Base-by-base conservation (phyloP, 2,329 filamentous ascomycete species). In the Didymella arachidicola region DNA sequence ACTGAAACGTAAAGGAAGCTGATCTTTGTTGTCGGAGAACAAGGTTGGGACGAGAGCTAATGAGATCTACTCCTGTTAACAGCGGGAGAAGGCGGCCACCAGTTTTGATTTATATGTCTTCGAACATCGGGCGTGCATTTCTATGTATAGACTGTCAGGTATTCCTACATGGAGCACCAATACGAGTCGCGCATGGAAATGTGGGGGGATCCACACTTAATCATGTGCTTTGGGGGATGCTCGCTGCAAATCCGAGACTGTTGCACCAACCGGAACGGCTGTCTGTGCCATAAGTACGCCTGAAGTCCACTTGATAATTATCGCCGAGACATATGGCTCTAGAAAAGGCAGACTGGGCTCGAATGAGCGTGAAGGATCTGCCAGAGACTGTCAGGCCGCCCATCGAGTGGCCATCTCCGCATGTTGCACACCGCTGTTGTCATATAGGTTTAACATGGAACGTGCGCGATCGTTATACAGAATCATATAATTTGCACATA, bases 121-220 rank as follows among this genome's bases (percentile, higher is more conserved):
- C 25, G n/a, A 41, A 38, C 22, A 22, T 39, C 36, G 16, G n/a
- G 36, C 44, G 5, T 30, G 6, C 19, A 29, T 8, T 16, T 4
- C 50, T 53, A 53, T n/a, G 41, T 39, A 30, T 53, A 36, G 50
- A 46, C 7, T 27, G 8, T 39, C 32, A 39, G 25, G 26, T 44
- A 52, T 29, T 14, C n/a, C 29, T 8, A 30, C 16, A 7, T 22
- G 27, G 22, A 29, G 25, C 30, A 39, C 30, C 50, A 29, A 53
- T 53, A 29, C 25, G n/a, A 45, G 18, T 22, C 41, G 30, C 4
- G 42, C 42, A 53, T 45, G 41, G 2, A 22, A 22, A n/a, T 16
- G 42, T 45, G 50, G 25, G 25, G 42, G 16, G 22, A 11, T 25
- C 41, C 34, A 53, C 11, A 32, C 41, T 34, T n/a, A 16, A 53